Evolutionary conservation across 2,329 filamentous ascomycete genomes (phyloP).

Genomic region (Clarireedia homoeocarpa): DNA sequence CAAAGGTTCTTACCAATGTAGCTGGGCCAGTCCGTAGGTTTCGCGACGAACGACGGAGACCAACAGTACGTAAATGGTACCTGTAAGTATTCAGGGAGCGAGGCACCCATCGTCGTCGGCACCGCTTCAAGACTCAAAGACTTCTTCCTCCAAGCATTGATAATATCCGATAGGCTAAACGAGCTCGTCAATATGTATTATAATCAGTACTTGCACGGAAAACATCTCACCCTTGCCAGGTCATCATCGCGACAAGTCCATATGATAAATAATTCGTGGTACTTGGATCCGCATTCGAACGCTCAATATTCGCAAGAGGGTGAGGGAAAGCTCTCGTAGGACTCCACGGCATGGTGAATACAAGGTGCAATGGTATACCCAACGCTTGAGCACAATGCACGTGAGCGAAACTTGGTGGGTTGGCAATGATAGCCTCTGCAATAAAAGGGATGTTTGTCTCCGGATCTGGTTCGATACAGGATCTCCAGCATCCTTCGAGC

Average conservation of each 20-base stretch:
- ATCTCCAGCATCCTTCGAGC: conserved; percentile 72
- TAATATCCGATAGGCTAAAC: conserved; percentile 55
- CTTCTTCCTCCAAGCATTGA: conserved; percentile 64
- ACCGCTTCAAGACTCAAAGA: conserved; percentile 65
- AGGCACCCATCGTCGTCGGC: conserved; percentile 68
- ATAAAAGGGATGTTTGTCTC: conserved; percentile 38
- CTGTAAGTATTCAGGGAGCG: conserved; percentile 60
- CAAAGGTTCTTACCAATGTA: conserved; percentile 27
- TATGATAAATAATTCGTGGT: conserved; percentile 75
- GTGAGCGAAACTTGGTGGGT: conserved; percentile 69
- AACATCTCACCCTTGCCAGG: conserved; percentile 57
- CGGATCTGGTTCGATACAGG: conserved; percentile 55
- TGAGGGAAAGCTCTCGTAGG: conserved; percentile 69
- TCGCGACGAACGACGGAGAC: conserved; percentile 34
- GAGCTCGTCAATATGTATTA: neutral
- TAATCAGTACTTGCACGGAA: neutral
- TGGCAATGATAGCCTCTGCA: conserved; percentile 71
- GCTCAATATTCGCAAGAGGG: conserved; percentile 61
- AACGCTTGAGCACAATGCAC: neutral
- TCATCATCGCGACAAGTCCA: conserved; percentile 71
- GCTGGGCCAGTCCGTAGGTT: conserved; percentile 36
- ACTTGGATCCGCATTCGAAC: conserved; percentile 56
- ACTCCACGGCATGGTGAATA: conserved; percentile 54
- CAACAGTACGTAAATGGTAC: conserved; percentile 69
- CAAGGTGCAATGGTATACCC: neutral